Base-by-base conservation (phyloP, 352 stramenopile genomes). In the Globisporangium iwayamae region DNA sequence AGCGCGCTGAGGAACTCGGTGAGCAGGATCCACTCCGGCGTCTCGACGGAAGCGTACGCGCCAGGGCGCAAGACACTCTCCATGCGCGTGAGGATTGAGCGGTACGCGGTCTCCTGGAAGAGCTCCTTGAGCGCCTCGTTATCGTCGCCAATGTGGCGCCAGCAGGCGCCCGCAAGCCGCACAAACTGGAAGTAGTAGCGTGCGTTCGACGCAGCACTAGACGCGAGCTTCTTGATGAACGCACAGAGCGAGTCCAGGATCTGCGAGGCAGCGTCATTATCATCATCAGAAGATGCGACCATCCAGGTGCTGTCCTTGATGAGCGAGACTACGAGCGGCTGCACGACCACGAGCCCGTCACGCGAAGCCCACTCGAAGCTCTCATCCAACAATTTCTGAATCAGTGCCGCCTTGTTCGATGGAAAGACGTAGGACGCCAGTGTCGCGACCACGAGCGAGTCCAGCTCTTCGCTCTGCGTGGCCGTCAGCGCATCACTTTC, bases 1-100 rank as follows among this genome's bases (percentile, higher is more conserved):
- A 87, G 60, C 8, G 66, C 63, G 34, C 63, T 73, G 3, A 74
- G 57, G 39, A 83, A 86, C n/a, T 85, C 69, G 8, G 65, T 59
- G 25, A 76, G 53, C 47, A 56, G 41, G 39, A 83, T 63, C 76
- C 79, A 88, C 46, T 86, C 65, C 8, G 57, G 52, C 39, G 73
- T 62, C 61, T 81, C 69, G 18, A 88, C 73, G 32, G 72, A 65
- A 20, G 53, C 70, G 25, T 67, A 62, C 20, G 79, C 74, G 9
- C 68, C 73, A 13, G 69, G 62, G 25, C 67, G 56, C 4, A 85
- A 61, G 20, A 75, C 61, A n/a, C 63, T 63, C 51, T 75, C 56
- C 51, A 87, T 61, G 53, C 59, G 66, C 11, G 52, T 56, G 51
- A 87, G 60, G 4, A 81, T 52, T 2, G 50, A 65, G 28, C 67